Conservation (phyloP, 192 early-diverging fungal species). For the Podila clonocystis region DNA sequence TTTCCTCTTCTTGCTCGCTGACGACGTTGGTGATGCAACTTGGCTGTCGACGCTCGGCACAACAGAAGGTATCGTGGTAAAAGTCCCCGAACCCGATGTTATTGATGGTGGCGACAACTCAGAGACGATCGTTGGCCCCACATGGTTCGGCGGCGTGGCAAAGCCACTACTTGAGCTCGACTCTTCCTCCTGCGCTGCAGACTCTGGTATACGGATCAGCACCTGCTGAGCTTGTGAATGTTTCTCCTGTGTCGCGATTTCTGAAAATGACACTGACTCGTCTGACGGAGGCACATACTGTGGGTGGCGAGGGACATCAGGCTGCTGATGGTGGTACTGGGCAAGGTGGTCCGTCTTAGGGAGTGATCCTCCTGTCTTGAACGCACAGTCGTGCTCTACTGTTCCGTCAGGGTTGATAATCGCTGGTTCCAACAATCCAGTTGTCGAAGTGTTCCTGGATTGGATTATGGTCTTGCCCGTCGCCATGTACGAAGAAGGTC, state of each 20-base stretch:
- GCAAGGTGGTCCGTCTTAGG: background rate
- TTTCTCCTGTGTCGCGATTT: background rate
- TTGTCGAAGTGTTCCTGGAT: background rate
- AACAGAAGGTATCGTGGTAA: background rate
- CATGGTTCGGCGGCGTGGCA: background rate
- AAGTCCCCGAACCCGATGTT: background rate
- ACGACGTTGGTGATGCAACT: background rate
- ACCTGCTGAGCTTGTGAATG: background rate
- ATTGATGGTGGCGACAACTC: background rate
- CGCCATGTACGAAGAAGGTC: background rate
- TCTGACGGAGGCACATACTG: background rate
- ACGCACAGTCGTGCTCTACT: conserved; percentile 11
- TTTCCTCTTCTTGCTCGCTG: conserved; percentile 19
- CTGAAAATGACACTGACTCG: background rate
- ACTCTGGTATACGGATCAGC: background rate
- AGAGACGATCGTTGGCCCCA: background rate
- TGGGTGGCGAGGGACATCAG: background rate
- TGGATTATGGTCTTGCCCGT: conserved; percentile 19
- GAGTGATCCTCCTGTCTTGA: conserved; percentile 11
- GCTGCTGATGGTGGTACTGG: background rate
- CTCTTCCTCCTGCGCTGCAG: background rate
- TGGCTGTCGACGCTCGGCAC: background rate
- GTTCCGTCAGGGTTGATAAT: background rate
- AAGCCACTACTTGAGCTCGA: background rate
- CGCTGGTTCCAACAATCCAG: background rate